Evolutionary conservation across 441 rosid species (phyloP).

Genomic region (Bruguiera hainesii): DNA sequence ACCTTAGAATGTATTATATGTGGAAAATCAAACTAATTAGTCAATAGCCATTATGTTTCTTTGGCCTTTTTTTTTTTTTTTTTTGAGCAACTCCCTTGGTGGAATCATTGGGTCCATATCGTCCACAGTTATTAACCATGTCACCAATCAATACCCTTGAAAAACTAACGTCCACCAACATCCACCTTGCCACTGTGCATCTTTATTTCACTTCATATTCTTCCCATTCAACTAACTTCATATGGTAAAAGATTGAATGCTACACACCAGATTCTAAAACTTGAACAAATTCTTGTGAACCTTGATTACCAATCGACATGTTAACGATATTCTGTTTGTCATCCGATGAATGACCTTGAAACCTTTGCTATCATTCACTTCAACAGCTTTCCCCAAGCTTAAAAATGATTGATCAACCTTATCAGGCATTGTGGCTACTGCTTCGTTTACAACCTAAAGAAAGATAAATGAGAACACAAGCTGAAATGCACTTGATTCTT

Average conservation of each 20-base stretch:
- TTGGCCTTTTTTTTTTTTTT: too few species aligned
- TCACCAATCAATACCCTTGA: too few species aligned
- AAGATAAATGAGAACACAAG: neutral
- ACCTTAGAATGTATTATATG: too few species aligned
- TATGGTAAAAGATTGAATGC: neutral
- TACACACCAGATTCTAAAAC: conserved; percentile 29
- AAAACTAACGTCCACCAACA: too few species aligned
- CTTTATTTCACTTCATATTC: neutral
- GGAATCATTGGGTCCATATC: too few species aligned
- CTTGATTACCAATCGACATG: conserved; percentile 72
- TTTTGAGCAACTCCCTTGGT: too few species aligned
- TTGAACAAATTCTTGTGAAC: conserved; percentile 75
- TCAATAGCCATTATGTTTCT: too few species aligned
- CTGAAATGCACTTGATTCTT: too few species aligned
- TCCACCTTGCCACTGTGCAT: neutral
- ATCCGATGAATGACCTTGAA: conserved; percentile 45
- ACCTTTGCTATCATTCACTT: conserved; percentile 25
- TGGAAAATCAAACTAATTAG: too few species aligned
- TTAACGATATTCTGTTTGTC: conserved; percentile 61
- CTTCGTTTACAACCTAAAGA: conserved; percentile 54
- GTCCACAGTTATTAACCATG: too few species aligned
- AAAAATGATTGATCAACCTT: conserved; percentile 4
- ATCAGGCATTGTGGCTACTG: conserved; percentile 27
- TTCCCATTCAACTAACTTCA: neutral
- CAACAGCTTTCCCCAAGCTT: conserved; percentile 22